A percentile compares a stretch with the other conserved stretches of the same genome.
phyloP scores from a whole-genome alignment of 176 grass and related monocot genomes.

The Hordeum vulgare region DNA sequence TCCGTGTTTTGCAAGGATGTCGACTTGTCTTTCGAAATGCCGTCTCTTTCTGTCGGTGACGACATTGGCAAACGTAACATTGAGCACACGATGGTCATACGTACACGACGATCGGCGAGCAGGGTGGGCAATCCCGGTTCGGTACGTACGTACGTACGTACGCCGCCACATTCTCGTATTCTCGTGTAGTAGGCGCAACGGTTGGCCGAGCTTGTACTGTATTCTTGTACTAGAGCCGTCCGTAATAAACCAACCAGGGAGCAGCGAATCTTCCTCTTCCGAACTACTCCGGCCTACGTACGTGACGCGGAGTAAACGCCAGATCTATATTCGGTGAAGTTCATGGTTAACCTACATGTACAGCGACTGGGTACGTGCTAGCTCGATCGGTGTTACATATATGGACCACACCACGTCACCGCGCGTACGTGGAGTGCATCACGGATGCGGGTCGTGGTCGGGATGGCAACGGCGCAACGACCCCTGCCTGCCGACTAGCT shows the following conservation, averaged over 20 bases:
- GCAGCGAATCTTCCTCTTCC: background rate
- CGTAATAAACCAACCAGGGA: background rate
- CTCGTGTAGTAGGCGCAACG: background rate
- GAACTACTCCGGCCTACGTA: background rate
- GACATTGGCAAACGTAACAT: background rate
- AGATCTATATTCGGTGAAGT: too few species aligned
- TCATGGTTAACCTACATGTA: too few species aligned
- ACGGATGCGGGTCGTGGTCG: background rate
- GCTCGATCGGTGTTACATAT: too few species aligned
- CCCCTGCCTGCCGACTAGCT: background rate
- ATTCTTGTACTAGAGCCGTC: background rate
- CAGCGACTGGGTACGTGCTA: too few species aligned
- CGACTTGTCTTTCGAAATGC: background rate
- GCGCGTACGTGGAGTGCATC: background rate
- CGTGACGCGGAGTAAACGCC: background rate
- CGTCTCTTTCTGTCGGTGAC: background rate
- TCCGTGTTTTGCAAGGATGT: too few species aligned
- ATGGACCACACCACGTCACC: background rate
- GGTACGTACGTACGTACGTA: too few species aligned
- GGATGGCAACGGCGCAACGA: background rate
- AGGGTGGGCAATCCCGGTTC: background rate
- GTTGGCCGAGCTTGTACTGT: background rate
- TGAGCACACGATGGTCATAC: background rate
- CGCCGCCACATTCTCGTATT: background rate
- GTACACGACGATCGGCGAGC: background rate